Evolutionary conservation across 2,329 filamentous ascomycete species (phyloP), one percentile per base, ranked within the genome.

Genomic region (Fusarium dlaminii): DNA sequence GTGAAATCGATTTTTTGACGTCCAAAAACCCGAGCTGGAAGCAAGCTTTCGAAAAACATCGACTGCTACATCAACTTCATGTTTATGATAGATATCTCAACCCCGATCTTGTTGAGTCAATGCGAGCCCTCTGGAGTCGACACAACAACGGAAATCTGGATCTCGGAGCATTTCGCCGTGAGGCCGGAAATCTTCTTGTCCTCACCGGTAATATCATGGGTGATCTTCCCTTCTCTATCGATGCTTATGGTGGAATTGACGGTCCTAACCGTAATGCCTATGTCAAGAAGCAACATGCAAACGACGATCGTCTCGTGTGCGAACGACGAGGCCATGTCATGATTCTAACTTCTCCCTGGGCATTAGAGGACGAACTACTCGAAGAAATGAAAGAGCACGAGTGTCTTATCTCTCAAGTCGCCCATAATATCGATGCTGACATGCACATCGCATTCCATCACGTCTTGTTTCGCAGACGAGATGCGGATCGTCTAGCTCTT

Each of bases 321-420:
- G 32, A 71, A 32, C 30, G 36, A 13, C 40, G 66, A 17, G 40
- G 36, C 17, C 72, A 74, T 24, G 8, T 68, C 30, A 65, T 74
- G 71, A 51, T 68, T 27, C 32, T 49, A n/a, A 29, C 60, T 27
- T 36, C 43, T 29, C 24, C 42, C 17, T 54, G 37, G 48, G 12
- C 11, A 18, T 24, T 36, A 36, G n/a, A 52, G n/a, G 18, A 11
- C 24, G 49, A 36, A 22, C 12, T 36, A 36, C 18, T 24, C 24
- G 51, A 54, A 12, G 51, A 54, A 6, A 17, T 54, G 10, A 37
- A 27, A 36, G 32, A 39, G 27, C 30, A 54, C 22, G 32, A 54
- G 24, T 36, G 15, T 22, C 24, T 49, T 27, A 36, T 51, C 24
- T 29, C 42, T 36, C 42, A 59, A 51, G 42, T 36, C 24, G 20